Base-by-base conservation (phyloP, 352 stramenopile genomes). In the Pythium utonaiense region DNA sequence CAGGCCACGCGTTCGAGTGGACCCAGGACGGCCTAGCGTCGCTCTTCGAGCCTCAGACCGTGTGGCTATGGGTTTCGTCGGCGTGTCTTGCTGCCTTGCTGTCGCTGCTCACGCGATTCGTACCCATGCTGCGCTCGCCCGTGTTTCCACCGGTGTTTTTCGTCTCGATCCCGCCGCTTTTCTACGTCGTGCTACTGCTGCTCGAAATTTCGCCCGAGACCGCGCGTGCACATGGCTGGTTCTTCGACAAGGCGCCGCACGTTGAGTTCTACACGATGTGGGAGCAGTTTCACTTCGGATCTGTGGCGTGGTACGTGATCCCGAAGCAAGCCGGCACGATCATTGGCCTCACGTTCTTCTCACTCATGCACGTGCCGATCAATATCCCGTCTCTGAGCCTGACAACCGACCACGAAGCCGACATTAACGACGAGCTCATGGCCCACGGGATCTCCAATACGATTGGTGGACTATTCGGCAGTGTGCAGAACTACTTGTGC, bases 291-390 rank as follows among this genome's bases (percentile, higher is more conserved):
- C 67, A 88, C 36, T 86, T 91, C 25, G 77, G 58, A 4, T 67
- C 75, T 0, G 76, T 94, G 9, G 78, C 66, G 3, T 94, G 85
- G 85, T 55, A 71, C 22, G 72, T 91, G 1, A 89, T 94, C 49
- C 80, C 82, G 0, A 88, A 86, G 61, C 83, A 92, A 48, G 69
- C 77, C 16, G 79, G 80, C 33, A 92, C 83, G 22, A 84, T 98
- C 48, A 28, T 97, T 1, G 86, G 88, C 0, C 76, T 98, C 36
- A 90, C 85, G 14, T 76, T 96, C 42, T 98, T 98, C 71, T 96
- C 87, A 47, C 75, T 98, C 41, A 97, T 98, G 78, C 90, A 98
- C 70, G 95, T 98, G 34, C 95, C 95, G 0, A 98, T 98, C 54
- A 98, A 98, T 63, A 98, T 98, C 62, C 93, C 95, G 48, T 93